Evolutionary conservation across 2,329 filamentous ascomycete genomes (phyloP), one percentile per base, ranked within the genome.

Genomic region (Grosmannia clavigera): DNA sequence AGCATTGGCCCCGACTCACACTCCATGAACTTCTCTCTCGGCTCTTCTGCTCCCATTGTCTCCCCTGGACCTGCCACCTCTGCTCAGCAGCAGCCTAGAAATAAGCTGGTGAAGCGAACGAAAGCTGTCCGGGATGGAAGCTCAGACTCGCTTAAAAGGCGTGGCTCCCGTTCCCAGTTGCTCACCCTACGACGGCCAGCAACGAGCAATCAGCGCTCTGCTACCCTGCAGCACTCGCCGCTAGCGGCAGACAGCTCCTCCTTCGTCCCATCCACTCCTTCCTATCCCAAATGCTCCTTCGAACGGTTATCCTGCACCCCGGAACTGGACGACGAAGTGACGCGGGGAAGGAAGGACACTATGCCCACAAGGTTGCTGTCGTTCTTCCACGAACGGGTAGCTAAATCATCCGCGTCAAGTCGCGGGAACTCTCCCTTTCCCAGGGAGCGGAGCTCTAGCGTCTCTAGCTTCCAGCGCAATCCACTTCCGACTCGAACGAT

Each of bases 61-160:
- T 71, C 74, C 11, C 71, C 74, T 27, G 66, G 71, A 19, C 38
- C 40, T 10, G 29, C 48, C 9, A 43, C 51, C 40, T 68, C 68
- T 52, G 68, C 75, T 22, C 63, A 70, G 22, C 77, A 77, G 62
- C 71, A 82, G 38, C 75, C 82, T 10, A 85, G 84, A 22, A 92
- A 92, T 71, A 91, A 90, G 74, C 77, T 92, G 50, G 87, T 91
- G 58, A 92, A 92, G 73, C 83, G 87, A 62, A 78, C 82, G 46
- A 79, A 84, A 3, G 83, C 86, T 25, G 74, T 76, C 55, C 78
- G 79, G 64, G 73, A 73, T 58, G 68, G 33, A 12, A 58, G 75
- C 63, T 12, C 77, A 6, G 46, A 19, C n/a, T 68, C 74, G 52
- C 64, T 74, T 38, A 68, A 73, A 35, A 74, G 76, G 61, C 77